A percentile compares a stretch with the other conserved stretches of the same genome.
These are phyloP conservation scores for Nemophila menziesii DNA, from an alignment of 257 asterid species.

Conservation along the genomic window DNA sequence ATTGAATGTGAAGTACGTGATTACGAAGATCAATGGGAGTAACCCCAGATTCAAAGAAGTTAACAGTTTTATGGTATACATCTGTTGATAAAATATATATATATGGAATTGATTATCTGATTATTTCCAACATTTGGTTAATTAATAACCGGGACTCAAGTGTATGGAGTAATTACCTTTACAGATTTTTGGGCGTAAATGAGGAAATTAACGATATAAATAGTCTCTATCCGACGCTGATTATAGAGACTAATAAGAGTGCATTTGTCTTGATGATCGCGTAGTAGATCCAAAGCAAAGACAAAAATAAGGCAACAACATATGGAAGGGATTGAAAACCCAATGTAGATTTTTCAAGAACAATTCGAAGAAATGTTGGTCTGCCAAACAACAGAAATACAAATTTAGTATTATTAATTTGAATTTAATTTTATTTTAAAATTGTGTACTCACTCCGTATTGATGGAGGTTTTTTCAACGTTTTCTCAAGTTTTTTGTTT, in stretches of 20 bases:
- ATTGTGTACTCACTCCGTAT: too few species aligned
- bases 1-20: slow-evolving; percentile 13
- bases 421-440: too few species aligned
- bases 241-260: slow-evolving; percentile 49
- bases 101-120: too few species aligned
- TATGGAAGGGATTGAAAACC: slow-evolving; percentile 62
- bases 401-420: too few species aligned
- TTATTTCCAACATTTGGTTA: not conserved
- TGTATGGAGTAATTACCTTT: slow-evolving; percentile 22
- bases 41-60: slow-evolving; percentile 17
- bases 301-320: slow-evolving; percentile 53
- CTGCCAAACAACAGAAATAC: too few species aligned
- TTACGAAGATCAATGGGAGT: slow-evolving; percentile 11
- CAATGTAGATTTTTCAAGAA: slow-evolving; percentile 52
- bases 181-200: slow-evolving; percentile 41
- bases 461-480: too few species aligned
- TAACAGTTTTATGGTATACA: slow-evolving; percentile 14
- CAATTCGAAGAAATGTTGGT: slow-evolving; percentile 47
- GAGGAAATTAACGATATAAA: slow-evolving; percentile 35
- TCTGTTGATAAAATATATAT: slow-evolving; percentile 24
- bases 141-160: not conserved
- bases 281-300: slow-evolving; percentile 68
- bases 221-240: slow-evolving; percentile 55
- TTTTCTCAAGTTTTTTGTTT: too few species aligned
- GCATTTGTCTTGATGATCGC: slow-evolving; percentile 44